phyloP scores from a whole-genome alignment of 495 filamentous ascomycete genomes.

The Lasiosphaeria ovina region DNA sequence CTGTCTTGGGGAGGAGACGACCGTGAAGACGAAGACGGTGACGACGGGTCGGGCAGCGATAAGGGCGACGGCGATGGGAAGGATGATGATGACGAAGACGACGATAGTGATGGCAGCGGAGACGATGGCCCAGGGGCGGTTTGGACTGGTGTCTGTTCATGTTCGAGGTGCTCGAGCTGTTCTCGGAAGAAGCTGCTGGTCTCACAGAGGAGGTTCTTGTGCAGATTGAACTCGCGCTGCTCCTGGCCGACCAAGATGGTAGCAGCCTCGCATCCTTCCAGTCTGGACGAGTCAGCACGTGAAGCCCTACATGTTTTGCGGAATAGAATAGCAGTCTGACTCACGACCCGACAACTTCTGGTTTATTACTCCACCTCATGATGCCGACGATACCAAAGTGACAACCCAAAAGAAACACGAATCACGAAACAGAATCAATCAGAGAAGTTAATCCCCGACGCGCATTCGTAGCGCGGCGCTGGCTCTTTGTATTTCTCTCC shows the following conservation, averaged over 20 bases:
- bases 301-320: background rate
- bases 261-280: conserved; percentile 34
- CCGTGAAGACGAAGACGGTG: conserved; percentile 5
- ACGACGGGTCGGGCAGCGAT: conserved; percentile 1
- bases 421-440: background rate
- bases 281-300: conserved; percentile 12
- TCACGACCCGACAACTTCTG: conserved; percentile 19
- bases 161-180: conserved; percentile 22
- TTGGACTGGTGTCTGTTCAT: conserved; percentile 1
- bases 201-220: conserved; percentile 38
- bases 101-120: conserved; percentile 3
- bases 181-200: conserved; percentile 42
- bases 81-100: conserved; percentile 8
- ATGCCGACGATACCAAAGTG: background rate
- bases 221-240: conserved; percentile 40
- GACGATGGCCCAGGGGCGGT: conserved; percentile 11
- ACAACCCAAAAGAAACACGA: background rate
- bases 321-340: conserved; percentile 3
- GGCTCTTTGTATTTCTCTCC: too few species aligned
- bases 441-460: background rate
- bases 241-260: conserved; percentile 43
- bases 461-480: too few species aligned
- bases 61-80: conserved; percentile 10
- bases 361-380: conserved; percentile 24
- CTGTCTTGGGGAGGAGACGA: conserved; percentile 5